Conservation (phyloP, 192 early-diverging fungal species). For the Spizellomyces punctatus region DNA sequence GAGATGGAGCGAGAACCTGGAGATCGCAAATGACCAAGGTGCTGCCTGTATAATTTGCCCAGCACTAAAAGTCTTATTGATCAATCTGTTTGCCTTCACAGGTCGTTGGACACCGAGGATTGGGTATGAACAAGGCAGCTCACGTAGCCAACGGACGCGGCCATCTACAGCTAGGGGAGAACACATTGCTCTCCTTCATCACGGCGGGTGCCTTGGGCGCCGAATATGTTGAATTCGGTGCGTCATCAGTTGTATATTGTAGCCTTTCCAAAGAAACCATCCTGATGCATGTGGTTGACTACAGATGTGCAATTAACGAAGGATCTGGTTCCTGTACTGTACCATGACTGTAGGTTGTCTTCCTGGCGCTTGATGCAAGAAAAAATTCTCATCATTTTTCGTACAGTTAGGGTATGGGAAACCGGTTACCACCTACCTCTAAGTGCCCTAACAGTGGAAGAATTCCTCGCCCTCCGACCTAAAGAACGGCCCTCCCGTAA, state of each 20-base stretch:
- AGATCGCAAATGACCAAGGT: slow-evolving; percentile 62
- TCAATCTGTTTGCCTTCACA: neutral
- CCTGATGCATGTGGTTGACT: neutral
- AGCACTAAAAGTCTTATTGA: no score
- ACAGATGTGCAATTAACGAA: slow-evolving; percentile 91
- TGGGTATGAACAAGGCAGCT: slow-evolving; percentile 75
- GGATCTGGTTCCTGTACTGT: slow-evolving; percentile 82
- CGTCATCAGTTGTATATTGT: neutral
- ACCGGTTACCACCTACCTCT: slow-evolving; percentile 39
- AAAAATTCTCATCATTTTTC: neutral
- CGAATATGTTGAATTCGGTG: slow-evolving; percentile 89
- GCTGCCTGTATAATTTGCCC: neutral
- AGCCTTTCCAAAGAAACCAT: slow-evolving; percentile 6
- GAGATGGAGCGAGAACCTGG: slow-evolving; percentile 59
- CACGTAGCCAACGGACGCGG: slow-evolving; percentile 27
- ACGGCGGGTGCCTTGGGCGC: slow-evolving; percentile 83
- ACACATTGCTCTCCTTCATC: slow-evolving; percentile 84
- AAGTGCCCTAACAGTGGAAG: slow-evolving; percentile 30
- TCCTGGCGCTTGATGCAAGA: neutral
- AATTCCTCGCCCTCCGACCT: slow-evolving; percentile 47
- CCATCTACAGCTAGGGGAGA: slow-evolving; percentile 80
- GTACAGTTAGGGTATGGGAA: slow-evolving; percentile 43
- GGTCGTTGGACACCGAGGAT: slow-evolving; percentile 89
- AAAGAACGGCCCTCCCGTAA: slow-evolving; percentile 11
- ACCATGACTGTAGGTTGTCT: slow-evolving; percentile 83